Evolutionary conservation across 2,329 filamentous ascomycete species (phyloP), one percentile per base, ranked within the genome.

Genomic region (Neobulgaria alba): DNA sequence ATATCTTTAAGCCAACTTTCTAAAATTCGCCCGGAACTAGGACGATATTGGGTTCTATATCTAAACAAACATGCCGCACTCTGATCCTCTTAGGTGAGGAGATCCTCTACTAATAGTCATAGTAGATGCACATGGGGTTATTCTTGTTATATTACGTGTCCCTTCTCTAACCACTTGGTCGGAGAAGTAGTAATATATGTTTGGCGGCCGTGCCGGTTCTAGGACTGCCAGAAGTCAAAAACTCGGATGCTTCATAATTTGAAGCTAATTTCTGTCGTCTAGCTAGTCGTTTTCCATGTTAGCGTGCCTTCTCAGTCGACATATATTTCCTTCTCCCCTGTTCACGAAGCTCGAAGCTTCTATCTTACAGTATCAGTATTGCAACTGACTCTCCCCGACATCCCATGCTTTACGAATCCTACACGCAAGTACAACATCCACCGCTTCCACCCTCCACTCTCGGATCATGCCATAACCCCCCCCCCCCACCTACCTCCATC

Each of bases 21-120:
- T 38, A 54, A 39, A 51, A 50, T 42, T 55, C 48, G 41, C 48
- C 46, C n/a, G 39, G 48, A 48, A 51, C 51, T 18, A 54, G 42
- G 33, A 55, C 47, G 33, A 53, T 42, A 48, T 54, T 39, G n/a
- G 42, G 38, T 41, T 47, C 30, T 47, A 16, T 47, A 31, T 49
- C 43, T 48, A 34, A 51, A 46, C 23, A 47, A 40, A 50, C 18
- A 41, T 40, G 39, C 37, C 39, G 50, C 19, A 47, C 47, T 47
- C 46, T 49, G 29, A 52, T 48, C 12, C 49, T 47, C 20, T 50
- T 36, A 47, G 41, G 42, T 29, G 49, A 37, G 36, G 47, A 54
- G 45, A 51, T 43, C 36, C 53, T 50, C 48, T 36, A 53, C 38
- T 31, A 29, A 43, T 51, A 48, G 38, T 54, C 49, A 43, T 54